A percentile compares a stretch with the other conserved stretches of the same genome.
phyloP scores from a whole-genome alignment of 441 rosid species.

The Arabidopsis hybrid region DNA sequence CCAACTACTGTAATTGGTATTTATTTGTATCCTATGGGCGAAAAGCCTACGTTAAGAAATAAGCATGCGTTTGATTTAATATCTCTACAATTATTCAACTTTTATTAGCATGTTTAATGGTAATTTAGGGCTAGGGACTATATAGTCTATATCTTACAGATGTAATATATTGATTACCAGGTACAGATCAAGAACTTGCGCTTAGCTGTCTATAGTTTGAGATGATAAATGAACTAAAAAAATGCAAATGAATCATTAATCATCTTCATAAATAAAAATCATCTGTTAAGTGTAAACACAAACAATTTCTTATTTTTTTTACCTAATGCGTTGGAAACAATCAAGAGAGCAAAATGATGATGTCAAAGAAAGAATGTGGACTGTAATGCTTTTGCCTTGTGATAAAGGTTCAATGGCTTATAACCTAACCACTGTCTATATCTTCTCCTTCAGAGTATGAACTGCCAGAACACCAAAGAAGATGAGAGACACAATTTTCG shows the following conservation, averaged over 20 bases:
- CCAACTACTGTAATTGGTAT: conserved; percentile 28
- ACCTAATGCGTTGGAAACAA: not conserved
- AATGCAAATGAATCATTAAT: not conserved
- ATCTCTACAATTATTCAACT: not conserved
- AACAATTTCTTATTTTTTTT: not conserved
- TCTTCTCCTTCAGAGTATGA: not conserved
- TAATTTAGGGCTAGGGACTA: not conserved
- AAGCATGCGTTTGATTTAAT: conserved; percentile 43
- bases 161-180: conserved; percentile 7
- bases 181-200: not conserved
- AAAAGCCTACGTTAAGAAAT: conserved; percentile 37
- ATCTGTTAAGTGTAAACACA: not conserved
- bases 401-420: conserved; percentile 8
- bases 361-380: conserved; percentile 1
- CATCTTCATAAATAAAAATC: not conserved
- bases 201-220: not conserved
- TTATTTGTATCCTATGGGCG: conserved; percentile 29
- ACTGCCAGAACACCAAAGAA: not conserved
- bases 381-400: conserved; percentile 26
- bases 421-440: not conserved
- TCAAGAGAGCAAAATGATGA: conserved; percentile 18
- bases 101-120: not conserved
- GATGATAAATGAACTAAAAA: no score
- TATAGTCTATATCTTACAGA: conserved; percentile 11
- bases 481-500: not conserved